These are phyloP conservation scores for Pulveroboletus sp. DNA, from an alignment of 768 basidiomycete genomes.

Conservation along the genomic window DNA sequence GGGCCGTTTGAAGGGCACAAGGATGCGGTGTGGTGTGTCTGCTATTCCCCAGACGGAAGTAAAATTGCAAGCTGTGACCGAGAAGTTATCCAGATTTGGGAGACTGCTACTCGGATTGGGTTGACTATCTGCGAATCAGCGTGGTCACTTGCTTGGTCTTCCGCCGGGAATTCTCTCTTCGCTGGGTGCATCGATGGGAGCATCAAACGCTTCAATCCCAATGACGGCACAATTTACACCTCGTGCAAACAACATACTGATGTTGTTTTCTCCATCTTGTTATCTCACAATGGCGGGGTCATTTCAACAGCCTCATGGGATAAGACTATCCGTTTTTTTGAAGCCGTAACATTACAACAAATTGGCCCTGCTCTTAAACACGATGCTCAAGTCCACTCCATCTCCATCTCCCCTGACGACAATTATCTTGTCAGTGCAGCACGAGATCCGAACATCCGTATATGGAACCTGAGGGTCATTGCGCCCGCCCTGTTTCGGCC, in stretches of 20 bases:
- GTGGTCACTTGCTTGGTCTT: constrained; percentile 23
- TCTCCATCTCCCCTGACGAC: constrained; percentile 18
- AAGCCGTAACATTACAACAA: constrained; percentile 15
- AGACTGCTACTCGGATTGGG: constrained; percentile 2
- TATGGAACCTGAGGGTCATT: constrained; percentile 15
- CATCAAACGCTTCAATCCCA: constrained; percentile 11
- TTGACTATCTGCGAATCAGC: constrained; percentile 7
- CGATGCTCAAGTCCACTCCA: constrained; percentile 1
- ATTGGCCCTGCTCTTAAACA: constrained; percentile 17
- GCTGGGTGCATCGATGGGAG: constrained; percentile 17
- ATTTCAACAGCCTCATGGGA: constrained; percentile 29
- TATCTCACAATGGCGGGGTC: constrained; percentile 19
- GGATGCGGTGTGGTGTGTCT: constrained; percentile 16
- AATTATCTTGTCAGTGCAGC: constrained; percentile 15
- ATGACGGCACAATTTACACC: neutral
- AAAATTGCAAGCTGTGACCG: constrained; percentile 21
- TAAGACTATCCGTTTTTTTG: constrained; percentile 29
- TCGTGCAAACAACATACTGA: constrained; percentile 16
- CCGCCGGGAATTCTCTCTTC: constrained; percentile 11
- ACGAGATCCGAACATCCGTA: constrained; percentile 11
- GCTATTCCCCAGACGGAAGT: constrained; percentile 18
- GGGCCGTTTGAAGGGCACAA: constrained; percentile 9
- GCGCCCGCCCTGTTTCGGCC: constrained; percentile 13
- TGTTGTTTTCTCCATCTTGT: constrained; percentile 16
- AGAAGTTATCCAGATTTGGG: constrained; percentile 16